phyloP scores from a whole-genome alignment of 208 protist species.

The Phytomonas sp. region DNA sequence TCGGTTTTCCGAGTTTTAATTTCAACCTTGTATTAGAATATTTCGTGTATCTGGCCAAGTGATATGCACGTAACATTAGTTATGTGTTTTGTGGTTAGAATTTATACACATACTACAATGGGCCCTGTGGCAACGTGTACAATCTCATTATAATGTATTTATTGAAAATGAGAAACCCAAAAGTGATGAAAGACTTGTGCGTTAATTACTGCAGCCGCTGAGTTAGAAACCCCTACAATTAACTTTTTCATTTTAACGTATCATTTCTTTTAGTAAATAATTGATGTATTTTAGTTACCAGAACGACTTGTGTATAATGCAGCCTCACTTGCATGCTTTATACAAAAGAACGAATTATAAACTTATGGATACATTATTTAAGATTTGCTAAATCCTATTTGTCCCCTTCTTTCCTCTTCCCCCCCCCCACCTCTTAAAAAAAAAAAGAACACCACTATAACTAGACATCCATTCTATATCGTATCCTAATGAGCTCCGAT shows the following conservation, averaged over 20 bases:
- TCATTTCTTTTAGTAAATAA: constrained; percentile 3
- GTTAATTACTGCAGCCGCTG: background rate
- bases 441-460: constrained; percentile 7
- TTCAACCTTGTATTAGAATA: background rate
- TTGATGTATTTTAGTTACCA: constrained; percentile 5
- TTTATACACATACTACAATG: background rate
- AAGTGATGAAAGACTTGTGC: background rate
- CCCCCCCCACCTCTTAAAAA: constrained; percentile 11
- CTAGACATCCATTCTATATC: background rate
- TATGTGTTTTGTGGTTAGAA: background rate
- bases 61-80: background rate
- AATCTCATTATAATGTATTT: background rate
- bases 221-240: background rate
- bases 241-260: constrained; percentile 1
- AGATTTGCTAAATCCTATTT: constrained; percentile 4
- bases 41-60: background rate
- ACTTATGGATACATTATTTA: constrained; percentile 4
- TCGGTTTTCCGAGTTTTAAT: background rate
- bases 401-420: constrained; percentile 16
- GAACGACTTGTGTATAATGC: no score
- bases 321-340: no score
- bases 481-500: background rate
- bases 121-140: background rate
- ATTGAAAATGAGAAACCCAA: background rate
- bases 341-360: background rate